Base-by-base conservation (phyloP, 1,284 basidiomycete genomes). In the Neolentinus lepideus region DNA sequence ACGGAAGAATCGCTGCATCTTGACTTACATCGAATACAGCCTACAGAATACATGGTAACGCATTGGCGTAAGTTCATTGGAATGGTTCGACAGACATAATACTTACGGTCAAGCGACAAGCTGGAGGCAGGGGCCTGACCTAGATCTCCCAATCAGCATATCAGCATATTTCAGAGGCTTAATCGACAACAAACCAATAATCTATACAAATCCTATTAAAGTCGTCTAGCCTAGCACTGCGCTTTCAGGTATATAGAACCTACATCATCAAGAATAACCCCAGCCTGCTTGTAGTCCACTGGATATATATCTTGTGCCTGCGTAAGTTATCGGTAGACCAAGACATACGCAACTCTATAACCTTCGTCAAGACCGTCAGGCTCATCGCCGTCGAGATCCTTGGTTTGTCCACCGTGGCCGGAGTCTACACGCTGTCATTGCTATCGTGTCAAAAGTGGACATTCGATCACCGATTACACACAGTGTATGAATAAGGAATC, bases 401-500 rank as follows among this genome's bases (percentile, higher is more conserved):
- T 82, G 1, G 86, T 85, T 66, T 92, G 89, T 9, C 90, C 90
- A 52, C 91, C 91, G 64, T 93, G 91, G 2, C 90, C 90, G 21
- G 88, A 87, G 65, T 84, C 83, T 85, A 24, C 12, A 24, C 25
- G 16, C 9, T 21, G 25, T 10, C 16, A 16, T 46, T 46, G 16
- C n/a, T 46, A 19, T 21, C 43, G 16, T 25, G 16, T 16, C 16
- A 21, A 22, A 24, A 25, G 8, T 6, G 4, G 22, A 16, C 4
- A 50, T 12, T 50, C 24, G 47, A 50, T 26, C 22, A 12, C 24
- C 11, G 6, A 50, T 3, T 46, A 60, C 84, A 56, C 61, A 91
- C 91, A 96, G 65, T 95, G 93, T 79, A 96, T 93, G 77, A 96
- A 95, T 36, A 96, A 74, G 0, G 92, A 87, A 64, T 96, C 94